Conservation (phyloP, 164 flowering plant genomes). For the Sedum album region DNA sequence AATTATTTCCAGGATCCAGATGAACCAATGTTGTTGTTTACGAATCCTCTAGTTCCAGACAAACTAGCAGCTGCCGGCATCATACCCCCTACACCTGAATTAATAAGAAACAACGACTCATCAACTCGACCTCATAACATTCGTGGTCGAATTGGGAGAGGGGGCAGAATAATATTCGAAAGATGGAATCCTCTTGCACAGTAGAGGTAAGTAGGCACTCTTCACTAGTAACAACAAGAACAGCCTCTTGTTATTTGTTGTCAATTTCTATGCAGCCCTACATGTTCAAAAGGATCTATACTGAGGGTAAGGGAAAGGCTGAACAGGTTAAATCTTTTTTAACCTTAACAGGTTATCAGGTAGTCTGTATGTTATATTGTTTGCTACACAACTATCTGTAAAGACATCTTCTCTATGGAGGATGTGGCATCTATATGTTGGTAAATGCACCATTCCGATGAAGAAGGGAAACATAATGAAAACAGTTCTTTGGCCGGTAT, state of each 20-base stretch:
- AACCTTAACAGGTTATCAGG: background rate
- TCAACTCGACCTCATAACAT: constrained; percentile 31
- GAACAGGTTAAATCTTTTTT: background rate
- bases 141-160: constrained; percentile 88
- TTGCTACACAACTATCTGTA: background rate
- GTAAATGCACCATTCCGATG: background rate
- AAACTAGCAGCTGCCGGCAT: constrained; percentile 79
- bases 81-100: constrained; percentile 37
- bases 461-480: background rate
- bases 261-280: background rate
- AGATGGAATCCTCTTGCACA: constrained; percentile 69
- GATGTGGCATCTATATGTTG: background rate
- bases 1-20: constrained; percentile 61
- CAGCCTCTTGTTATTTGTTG: background rate
- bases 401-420: background rate
- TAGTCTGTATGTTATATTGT: background rate
- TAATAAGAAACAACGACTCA: constrained; percentile 27
- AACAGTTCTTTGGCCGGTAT: background rate
- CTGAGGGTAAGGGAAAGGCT: background rate
- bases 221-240: background rate
- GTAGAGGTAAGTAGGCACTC: background rate
- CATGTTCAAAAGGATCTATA: background rate
- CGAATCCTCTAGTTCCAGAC: constrained; percentile 71
- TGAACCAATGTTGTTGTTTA: constrained; percentile 76
- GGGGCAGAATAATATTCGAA: constrained; percentile 87